Evolutionary conservation across 148 eudicot species (phyloP).

Genomic region (Silene uniflora): DNA sequence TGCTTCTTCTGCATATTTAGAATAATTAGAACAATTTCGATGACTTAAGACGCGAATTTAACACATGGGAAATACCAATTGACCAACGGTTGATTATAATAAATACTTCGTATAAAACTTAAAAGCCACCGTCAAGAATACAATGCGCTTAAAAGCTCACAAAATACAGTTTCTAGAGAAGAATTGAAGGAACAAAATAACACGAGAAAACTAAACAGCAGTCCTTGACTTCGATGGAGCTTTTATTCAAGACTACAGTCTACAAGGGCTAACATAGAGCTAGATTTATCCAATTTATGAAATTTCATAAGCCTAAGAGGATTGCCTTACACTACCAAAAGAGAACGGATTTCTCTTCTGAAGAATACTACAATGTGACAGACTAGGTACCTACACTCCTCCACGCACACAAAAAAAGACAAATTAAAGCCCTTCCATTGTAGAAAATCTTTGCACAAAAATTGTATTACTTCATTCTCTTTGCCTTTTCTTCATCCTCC

Average conservation of each 20-base stretch:
- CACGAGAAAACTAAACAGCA: neutral
- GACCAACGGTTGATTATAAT: neutral
- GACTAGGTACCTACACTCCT: neutral
- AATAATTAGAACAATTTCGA: neutral
- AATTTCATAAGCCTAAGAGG: too few relatives aligned
- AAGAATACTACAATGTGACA: neutral
- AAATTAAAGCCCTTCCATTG: too few relatives aligned
- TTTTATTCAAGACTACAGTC: neutral
- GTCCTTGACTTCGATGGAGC: neutral
- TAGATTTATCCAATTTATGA: neutral
- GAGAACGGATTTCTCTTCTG: too few relatives aligned
- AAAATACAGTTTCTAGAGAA: neutral
- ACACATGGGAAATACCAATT: neutral
- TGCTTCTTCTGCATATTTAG: constrained; percentile 47
- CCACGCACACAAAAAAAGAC: too few relatives aligned
- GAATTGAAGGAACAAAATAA: neutral
- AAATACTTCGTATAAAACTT: neutral
- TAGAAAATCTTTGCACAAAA: too few relatives aligned
- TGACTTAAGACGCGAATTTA: constrained; percentile 6
- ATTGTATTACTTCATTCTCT: too few relatives aligned
- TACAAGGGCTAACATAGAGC: neutral
- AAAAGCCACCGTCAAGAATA: neutral
- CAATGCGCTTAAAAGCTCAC: neutral
- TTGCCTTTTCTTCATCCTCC: too few relatives aligned
- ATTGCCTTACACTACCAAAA: too few relatives aligned